Base-by-base conservation (phyloP, 2,329 filamentous ascomycete species). In the Fusarium buxicola region DNA sequence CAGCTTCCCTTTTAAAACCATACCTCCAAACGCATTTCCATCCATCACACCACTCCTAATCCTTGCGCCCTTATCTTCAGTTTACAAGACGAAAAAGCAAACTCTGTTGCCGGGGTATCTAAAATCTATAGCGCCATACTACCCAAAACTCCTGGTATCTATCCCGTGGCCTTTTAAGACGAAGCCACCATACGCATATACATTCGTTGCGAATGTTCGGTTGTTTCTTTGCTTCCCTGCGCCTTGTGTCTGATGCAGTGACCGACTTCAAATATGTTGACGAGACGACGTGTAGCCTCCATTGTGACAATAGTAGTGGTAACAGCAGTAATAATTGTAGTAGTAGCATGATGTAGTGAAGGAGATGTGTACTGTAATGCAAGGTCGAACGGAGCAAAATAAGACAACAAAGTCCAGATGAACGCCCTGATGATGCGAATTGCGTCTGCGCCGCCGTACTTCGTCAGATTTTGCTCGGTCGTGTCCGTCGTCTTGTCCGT, bases 301-400 rank as follows among this genome's bases (percentile, higher is more conserved):
- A 38, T 35, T 15, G 46, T 41, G 36, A 35, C 41, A 63, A 51
- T n/a, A 58, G 47, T 57, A 55, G 53, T 61, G 49, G 39, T 51
- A 63, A 52, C 39, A 65, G 56, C 52, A 66, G 49, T 62, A 59
- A 60, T 59, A 63, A 66, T 66, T 60, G 50, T 66, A 30, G 53
- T 56, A 66, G 63, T 66, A 66, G 63, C 67, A 66, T 8, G 31
- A 59, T 36, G 63, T 62, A 66, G 63, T 62, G 62, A 65, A 66
- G 46, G 55, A 60, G 51, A 66, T 44, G 53, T 65, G 58, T 62
- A 65, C 36, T 66, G 63, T 58, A 66, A 65, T 46, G 49, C 63
- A 65, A 56, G 58, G 59, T 54, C 63, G 63, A 60, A 60, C 45
- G 43, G 51, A 66, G 59, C 46, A 66, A 65, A 45, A 58, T 56